phyloP scores from a whole-genome alignment of 495 filamentous ascomycete species.

The Aspergillus saccharolyticus region DNA sequence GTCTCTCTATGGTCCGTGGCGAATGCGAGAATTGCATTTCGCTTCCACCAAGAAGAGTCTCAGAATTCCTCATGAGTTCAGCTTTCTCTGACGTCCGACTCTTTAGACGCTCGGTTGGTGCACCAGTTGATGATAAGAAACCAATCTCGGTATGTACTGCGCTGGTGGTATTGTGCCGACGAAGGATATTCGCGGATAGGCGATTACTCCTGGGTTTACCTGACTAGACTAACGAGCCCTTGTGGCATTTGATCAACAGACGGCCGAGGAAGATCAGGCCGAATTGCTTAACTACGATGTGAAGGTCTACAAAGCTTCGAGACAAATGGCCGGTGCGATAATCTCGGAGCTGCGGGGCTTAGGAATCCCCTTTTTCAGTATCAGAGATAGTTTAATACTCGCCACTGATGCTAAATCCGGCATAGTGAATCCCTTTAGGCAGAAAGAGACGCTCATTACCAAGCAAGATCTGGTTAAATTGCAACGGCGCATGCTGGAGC shows the following conservation, averaged over 20 bases:
- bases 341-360: constrained; percentile 49
- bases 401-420: constrained; percentile 1
- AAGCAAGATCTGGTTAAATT: constrained; percentile 47
- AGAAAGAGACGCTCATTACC: constrained; percentile 18
- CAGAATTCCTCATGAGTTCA: background rate
- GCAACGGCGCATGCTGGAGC: constrained; percentile 54
- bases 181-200: background rate
- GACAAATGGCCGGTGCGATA: constrained; percentile 55
- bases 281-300: constrained; percentile 55
- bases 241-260: constrained; percentile 15
- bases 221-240: background rate
- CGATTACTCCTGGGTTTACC: background rate
- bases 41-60: no score
- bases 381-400: constrained; percentile 37
- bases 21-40: no score
- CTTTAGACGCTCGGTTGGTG: constrained; percentile 37
- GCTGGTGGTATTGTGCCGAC: background rate
- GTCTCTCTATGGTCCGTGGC: background rate
- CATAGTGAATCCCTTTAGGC: background rate
- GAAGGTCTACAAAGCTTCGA: constrained; percentile 56
- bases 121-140: constrained; percentile 32
- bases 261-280: constrained; percentile 41
- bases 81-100: background rate
- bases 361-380: constrained; percentile 63
- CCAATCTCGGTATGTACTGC: constrained; percentile 29